Conservation (phyloP, 208 protist genomes). For the Zelonia costaricensis region DNA sequence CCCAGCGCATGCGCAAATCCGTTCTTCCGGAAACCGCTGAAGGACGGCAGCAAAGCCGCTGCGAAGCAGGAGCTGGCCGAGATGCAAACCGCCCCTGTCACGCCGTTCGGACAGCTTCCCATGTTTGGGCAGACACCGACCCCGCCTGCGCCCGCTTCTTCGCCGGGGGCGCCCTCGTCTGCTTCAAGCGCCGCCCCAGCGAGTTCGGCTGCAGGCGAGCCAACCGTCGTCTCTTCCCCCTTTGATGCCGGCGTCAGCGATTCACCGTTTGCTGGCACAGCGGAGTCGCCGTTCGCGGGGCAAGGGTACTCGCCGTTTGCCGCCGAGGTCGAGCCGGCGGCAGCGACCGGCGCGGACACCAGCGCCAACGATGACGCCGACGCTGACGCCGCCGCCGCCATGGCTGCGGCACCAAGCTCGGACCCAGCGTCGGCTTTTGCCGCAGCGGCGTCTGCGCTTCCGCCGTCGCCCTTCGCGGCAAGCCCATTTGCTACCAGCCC, state of each 20-base stretch:
- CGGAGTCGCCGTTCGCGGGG: conserved; percentile 41
- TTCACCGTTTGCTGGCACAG: conserved; percentile 37
- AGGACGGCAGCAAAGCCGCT: conserved; percentile 12
- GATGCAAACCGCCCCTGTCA: conserved; percentile 51
- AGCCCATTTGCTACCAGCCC: conserved; percentile 16
- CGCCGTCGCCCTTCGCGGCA: conserved; percentile 4
- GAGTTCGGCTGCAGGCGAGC: neutral
- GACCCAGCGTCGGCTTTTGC: conserved; percentile 40
- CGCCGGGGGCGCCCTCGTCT: conserved; percentile 13
- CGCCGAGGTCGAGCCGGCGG: conserved; percentile 2
- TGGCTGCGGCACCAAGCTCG: conserved; percentile 11
- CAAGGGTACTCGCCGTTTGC: conserved; percentile 44
- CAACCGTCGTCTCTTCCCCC: conserved; percentile 59
- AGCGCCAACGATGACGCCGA: neutral
- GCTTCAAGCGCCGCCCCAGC: neutral
- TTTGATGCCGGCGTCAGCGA: conserved; percentile 32
- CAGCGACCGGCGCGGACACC: neutral
- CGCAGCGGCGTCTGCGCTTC: conserved; percentile 8
- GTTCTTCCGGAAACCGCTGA: conserved; percentile 25
- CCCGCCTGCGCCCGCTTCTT: neutral
- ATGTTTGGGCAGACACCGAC: conserved; percentile 64
- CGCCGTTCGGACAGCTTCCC: conserved; percentile 79
- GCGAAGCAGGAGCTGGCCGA: conserved; percentile 23
- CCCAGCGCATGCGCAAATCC: conserved; percentile 50
- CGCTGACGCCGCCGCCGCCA: conserved; percentile 25